These are phyloP conservation scores for Alnus rubra DNA, from an alignment of 306 rosid genomes.

Conservation along the genomic window DNA sequence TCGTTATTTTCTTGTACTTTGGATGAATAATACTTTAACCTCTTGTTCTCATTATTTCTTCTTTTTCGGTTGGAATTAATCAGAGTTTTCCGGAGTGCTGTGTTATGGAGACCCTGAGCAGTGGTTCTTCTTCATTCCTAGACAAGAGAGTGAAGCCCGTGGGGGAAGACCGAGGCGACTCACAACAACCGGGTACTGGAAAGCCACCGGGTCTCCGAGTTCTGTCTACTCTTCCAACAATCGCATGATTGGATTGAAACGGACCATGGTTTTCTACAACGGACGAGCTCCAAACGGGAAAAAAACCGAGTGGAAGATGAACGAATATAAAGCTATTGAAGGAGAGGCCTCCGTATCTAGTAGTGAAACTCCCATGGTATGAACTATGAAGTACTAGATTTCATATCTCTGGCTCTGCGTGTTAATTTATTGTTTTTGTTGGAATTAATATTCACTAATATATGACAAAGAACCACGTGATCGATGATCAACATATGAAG, in stretches of 20 bases:
- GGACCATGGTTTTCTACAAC: conserved; percentile 83
- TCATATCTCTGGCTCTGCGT: not conserved
- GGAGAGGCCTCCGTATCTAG: conserved; percentile 31
- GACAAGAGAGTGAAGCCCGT: conserved; percentile 81
- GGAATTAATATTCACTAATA: not conserved
- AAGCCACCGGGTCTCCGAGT: conserved; percentile 85
- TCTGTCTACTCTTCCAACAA: conserved; percentile 61
- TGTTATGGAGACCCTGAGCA: conserved; percentile 66
- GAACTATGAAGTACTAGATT: not conserved
- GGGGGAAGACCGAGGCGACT: conserved; percentile 87
- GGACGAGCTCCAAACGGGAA: conserved; percentile 78
- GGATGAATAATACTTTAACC: not conserved
- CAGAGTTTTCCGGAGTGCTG: conserved; percentile 68
- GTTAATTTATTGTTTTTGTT: not conserved
- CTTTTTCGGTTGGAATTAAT: not conserved
- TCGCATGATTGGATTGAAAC: conserved; percentile 60
- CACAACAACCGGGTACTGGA: conserved; percentile 79
- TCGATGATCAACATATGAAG: not conserved
- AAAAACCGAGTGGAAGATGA: conserved; percentile 96
- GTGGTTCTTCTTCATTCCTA: conserved; percentile 83
- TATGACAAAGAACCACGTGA: not conserved
- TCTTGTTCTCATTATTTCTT: not conserved
- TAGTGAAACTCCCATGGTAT: conserved; percentile 25
- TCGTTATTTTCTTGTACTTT: too few relatives aligned
- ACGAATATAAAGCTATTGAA: conserved; percentile 69